These are phyloP conservation scores for Hanseniaspora valbyensis DNA, from an alignment of 805 yeast genomes.

Conservation along the genomic window DNA sequence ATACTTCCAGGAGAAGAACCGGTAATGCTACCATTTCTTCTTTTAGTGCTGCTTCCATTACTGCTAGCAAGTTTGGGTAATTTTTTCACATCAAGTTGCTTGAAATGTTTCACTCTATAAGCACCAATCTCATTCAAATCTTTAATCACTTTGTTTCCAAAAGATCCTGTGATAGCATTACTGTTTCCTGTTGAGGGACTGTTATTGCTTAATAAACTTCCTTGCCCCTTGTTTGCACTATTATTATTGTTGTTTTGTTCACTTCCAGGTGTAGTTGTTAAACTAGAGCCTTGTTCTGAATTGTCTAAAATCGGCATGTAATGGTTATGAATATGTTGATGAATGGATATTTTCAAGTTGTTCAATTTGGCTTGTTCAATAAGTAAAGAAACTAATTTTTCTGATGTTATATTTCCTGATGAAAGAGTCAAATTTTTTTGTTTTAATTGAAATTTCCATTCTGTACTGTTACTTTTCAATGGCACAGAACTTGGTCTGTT, in stretches of 20 bases:
- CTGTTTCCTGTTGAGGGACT: neutral
- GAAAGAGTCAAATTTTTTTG: constrained; percentile 39
- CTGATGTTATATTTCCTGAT: constrained; percentile 42
- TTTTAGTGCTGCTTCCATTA: neutral
- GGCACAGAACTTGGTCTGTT: constrained; percentile 10
- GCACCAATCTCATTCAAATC: constrained; percentile 39
- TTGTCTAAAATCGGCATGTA: constrained; percentile 37
- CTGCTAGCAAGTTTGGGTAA: constrained; percentile 29
- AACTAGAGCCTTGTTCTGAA: constrained; percentile 8
- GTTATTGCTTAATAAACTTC: neutral
- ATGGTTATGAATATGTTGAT: constrained; percentile 79
- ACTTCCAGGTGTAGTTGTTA: constrained; percentile 7
- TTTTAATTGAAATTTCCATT: constrained; percentile 52
- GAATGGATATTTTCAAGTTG: constrained; percentile 54
- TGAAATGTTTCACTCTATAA: constrained; percentile 58
- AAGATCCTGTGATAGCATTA: constrained; percentile 5
- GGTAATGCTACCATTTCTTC: constrained; percentile 1
- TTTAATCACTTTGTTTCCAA: constrained; percentile 17
- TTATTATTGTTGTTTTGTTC: neutral
- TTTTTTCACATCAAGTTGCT: constrained; percentile 34
- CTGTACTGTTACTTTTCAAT: constrained; percentile 28
- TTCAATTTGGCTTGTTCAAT: constrained; percentile 50
- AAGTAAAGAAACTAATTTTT: constrained; percentile 45
- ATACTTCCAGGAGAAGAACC: constrained; percentile 3
- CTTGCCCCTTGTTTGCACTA: neutral